phyloP scores from a whole-genome alignment of 306 rosid genomes.

The Castanea sativa region DNA sequence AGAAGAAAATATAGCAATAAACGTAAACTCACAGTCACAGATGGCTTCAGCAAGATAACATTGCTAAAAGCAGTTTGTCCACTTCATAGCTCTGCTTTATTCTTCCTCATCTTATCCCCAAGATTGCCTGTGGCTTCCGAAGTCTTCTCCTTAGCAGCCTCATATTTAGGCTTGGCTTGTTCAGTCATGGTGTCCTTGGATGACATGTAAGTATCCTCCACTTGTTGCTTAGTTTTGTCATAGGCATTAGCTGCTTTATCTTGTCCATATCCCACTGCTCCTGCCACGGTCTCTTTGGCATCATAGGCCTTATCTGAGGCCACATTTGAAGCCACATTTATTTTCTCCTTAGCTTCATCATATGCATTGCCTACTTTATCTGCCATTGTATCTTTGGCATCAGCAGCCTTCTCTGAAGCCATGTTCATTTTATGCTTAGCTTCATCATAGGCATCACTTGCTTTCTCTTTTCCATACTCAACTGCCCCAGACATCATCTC shows the following conservation, averaged over 20 bases:
- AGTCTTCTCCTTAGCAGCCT: constrained; percentile 60
- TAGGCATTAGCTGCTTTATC: constrained; percentile 5
- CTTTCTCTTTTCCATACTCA: too few species aligned
- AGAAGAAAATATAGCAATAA: neutral
- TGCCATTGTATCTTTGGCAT: neutral
- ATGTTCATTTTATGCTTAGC: too few species aligned
- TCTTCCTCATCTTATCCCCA: constrained; percentile 51
- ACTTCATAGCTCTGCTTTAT: constrained; percentile 30
- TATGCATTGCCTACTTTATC: constrained; percentile 16
- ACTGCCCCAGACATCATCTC: too few species aligned
- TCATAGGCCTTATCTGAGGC: constrained; percentile 18
- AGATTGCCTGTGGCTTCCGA: constrained; percentile 52
- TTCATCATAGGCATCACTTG: too few species aligned
- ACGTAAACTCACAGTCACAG: constrained; percentile 16
- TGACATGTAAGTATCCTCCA: constrained; percentile 18
- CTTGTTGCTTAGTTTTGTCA: constrained; percentile 29
- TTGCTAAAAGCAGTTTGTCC: neutral
- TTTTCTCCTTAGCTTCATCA: constrained; percentile 12
- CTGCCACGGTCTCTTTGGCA: constrained; percentile 24
- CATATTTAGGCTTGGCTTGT: constrained; percentile 38
- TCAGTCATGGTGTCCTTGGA: constrained; percentile 31
- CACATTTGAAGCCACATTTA: constrained; percentile 4
- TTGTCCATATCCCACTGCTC: constrained; percentile 12
- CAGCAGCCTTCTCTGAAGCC: too few species aligned
- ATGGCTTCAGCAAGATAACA: constrained; percentile 11